Evolutionary conservation across 345 rosid species (phyloP).

Genomic region (rapeseed (Brassica napus)): Da-Ae NC_063451.1:22764001-22764500

Average conservation of each 20-base stretch:
- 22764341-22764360: neutral
- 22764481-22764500: no score
- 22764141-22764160: constrained; percentile 5
- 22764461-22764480: no score
- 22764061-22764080: neutral
- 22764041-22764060: constrained; percentile 13
- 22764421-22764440: no score
- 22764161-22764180: constrained; percentile 2
- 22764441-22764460: no score
- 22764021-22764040: constrained; percentile 10
- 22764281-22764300: neutral
- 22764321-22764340: neutral
- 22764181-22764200: neutral
- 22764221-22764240: neutral
- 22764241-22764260: neutral
- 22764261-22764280: neutral
- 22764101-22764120: neutral
- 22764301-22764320: neutral
- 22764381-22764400: no score
- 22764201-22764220: neutral
- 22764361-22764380: no score
- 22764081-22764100: neutral
- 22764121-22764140: neutral
- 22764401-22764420: no score
- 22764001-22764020: neutral